These are phyloP conservation scores for Apiospora kogelbergensis DNA, from an alignment of 2,329 filamentous ascomycete species.

Conservation along the genomic window DNA sequence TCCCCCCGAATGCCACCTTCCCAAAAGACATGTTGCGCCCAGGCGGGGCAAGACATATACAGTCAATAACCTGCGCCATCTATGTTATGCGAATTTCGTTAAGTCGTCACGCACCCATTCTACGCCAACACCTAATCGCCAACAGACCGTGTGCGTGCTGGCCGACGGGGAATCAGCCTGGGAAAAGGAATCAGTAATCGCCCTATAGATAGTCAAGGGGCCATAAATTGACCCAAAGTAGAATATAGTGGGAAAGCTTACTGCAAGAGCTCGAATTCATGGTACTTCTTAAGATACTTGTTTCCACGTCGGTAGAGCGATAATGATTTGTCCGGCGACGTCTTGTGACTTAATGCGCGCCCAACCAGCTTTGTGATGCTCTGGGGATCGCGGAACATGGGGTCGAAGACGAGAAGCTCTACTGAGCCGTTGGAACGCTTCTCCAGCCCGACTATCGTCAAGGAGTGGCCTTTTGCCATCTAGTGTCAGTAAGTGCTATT, in stretches of 20 bases:
- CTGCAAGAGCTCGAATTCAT: conserved; percentile 79
- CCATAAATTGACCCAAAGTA: background rate
- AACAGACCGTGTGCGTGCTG: background rate
- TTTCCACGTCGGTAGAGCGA: conserved; percentile 72
- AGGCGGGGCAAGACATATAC: background rate
- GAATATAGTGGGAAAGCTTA: conserved; percentile 38
- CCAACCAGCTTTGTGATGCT: conserved; percentile 61
- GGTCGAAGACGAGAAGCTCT: conserved; percentile 85
- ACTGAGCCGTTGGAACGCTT: conserved; percentile 60
- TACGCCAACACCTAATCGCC: background rate
- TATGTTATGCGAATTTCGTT: background rate
- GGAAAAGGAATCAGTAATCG: background rate
- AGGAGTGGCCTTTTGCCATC: conserved; percentile 67
- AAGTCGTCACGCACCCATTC: background rate
- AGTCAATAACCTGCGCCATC: background rate
- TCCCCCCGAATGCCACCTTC: background rate
- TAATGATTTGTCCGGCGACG: conserved; percentile 53
- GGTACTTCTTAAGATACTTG: conserved; percentile 67
- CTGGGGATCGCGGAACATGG: conserved; percentile 71
- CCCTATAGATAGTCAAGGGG: background rate
- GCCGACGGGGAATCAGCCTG: background rate
- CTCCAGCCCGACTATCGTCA: conserved; percentile 88
- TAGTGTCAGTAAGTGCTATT: background rate
- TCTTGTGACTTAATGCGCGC: conserved; percentile 42
- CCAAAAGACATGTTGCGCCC: background rate